phyloP scores from a whole-genome alignment of 768 basidiomycete genomes.

The Mycena venus region DNA sequence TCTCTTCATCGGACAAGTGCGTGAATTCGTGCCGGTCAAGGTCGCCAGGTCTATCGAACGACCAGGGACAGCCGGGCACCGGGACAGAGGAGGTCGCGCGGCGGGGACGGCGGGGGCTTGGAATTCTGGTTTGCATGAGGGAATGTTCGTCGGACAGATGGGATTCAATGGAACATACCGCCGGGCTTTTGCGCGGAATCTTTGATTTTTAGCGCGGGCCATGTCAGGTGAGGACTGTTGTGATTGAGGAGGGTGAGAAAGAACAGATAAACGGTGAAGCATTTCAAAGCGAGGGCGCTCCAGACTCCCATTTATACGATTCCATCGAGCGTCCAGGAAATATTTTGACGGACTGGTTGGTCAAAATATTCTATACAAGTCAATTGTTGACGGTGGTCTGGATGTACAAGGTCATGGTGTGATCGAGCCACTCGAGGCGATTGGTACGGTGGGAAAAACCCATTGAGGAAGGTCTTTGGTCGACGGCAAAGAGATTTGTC shows the following conservation, averaged over 20 bases:
- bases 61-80: background rate
- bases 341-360: background rate
- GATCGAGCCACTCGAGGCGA: background rate
- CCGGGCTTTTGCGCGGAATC: background rate
- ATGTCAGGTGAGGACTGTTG: background rate
- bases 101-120: background rate
- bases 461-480: background rate
- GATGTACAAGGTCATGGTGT: background rate
- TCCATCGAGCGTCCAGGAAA: background rate
- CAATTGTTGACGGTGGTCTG: background rate
- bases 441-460: background rate
- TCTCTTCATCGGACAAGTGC: background rate
- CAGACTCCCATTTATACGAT: background rate
- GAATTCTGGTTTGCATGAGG: background rate
- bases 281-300: background rate
- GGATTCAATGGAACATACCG: background rate
- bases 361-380: background rate
- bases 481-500: background rate
- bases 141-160: no score
- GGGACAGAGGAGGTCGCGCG: background rate
- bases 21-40: background rate
- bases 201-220: background rate
- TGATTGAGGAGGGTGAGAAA: background rate
- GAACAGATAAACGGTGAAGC: background rate
- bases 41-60: background rate